A percentile compares a stretch with the other conserved stretches of the same genome.
These are phyloP conservation scores for Aspergillus ibericus DNA, from an alignment of 2,329 filamentous ascomycete genomes.

Conservation along the genomic window DNA sequence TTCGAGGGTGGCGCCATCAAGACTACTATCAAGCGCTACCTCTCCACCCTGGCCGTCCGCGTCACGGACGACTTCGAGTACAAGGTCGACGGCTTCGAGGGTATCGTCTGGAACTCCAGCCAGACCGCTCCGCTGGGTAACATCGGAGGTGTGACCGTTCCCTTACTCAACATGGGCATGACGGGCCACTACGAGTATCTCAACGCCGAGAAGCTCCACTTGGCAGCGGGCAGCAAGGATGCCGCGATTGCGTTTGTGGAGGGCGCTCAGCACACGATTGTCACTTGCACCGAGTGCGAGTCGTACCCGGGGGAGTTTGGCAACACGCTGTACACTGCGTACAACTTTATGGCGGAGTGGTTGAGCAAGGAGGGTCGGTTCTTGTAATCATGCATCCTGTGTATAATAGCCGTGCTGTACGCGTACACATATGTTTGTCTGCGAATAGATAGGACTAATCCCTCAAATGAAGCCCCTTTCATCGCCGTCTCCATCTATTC, in stretches of 20 bases:
- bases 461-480: neutral
- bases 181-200: conserved; percentile 4
- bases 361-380: neutral
- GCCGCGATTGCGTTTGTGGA: neutral
- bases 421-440: too few species aligned
- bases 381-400: neutral
- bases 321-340: neutral
- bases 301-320: neutral
- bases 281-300: neutral
- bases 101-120: neutral
- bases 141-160: neutral
- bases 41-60: neutral
- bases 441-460: neutral
- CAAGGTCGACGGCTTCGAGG: neutral
- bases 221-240: neutral
- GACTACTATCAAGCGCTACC: neutral
- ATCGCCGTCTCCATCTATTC: neutral
- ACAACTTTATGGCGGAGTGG: neutral
- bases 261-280: conserved; percentile 1
- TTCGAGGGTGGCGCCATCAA: neutral
- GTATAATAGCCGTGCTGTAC: neutral
- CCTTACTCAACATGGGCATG: neutral
- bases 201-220: conserved; percentile 3
- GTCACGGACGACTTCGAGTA: neutral
- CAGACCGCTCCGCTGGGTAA: neutral